phyloP scores from a whole-genome alignment of 768 basidiomycete species.

The Pulveroboletus sp. region DNA sequence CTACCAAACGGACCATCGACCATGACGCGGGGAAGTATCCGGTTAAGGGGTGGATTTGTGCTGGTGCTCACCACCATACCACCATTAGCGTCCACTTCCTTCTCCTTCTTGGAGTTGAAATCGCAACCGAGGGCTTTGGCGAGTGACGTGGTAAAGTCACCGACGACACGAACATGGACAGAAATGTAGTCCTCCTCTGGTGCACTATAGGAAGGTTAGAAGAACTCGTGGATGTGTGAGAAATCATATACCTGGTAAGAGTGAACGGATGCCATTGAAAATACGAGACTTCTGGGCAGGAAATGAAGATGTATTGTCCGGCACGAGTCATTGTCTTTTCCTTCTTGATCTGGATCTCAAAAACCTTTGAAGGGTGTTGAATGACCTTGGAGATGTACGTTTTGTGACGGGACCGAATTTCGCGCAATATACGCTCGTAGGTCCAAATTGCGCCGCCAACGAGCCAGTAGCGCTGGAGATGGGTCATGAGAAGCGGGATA shows the following conservation, averaged over 20 bases:
- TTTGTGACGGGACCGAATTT: constrained; percentile 83
- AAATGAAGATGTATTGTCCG: constrained; percentile 91
- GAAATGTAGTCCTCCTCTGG: constrained; percentile 96
- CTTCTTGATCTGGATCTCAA: constrained; percentile 97
- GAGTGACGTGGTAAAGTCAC: constrained; percentile 84
- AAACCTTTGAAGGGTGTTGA: constrained; percentile 89
- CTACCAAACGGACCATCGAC: constrained; percentile 94
- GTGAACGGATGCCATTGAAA: constrained; percentile 99
- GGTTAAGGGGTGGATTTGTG: constrained; percentile 57
- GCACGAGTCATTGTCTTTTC: constrained; percentile 80
- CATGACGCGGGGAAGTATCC: constrained; percentile 86
- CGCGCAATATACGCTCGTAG: constrained; percentile 83
- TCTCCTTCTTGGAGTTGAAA: constrained; percentile 53
- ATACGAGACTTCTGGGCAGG: constrained; percentile 87
- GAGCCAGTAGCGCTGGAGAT: constrained; percentile 77
- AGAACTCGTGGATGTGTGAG: not conserved
- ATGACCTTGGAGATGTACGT: constrained; percentile 95
- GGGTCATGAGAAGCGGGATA: constrained; percentile 4
- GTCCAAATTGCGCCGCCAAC: constrained; percentile 85
- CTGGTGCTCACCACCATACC: constrained; percentile 59
- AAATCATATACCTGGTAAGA: constrained; percentile 57
- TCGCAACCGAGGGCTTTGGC: constrained; percentile 82
- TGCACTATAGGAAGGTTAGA: constrained; percentile 44
- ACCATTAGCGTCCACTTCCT: constrained; percentile 40
- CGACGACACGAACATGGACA: constrained; percentile 88